A percentile compares a stretch with the other conserved stretches of the same genome.
Evolutionary conservation across 192 early-diverging fungal genomes (phyloP).

Genomic region (Umbelopsis ramanniana): DNA sequence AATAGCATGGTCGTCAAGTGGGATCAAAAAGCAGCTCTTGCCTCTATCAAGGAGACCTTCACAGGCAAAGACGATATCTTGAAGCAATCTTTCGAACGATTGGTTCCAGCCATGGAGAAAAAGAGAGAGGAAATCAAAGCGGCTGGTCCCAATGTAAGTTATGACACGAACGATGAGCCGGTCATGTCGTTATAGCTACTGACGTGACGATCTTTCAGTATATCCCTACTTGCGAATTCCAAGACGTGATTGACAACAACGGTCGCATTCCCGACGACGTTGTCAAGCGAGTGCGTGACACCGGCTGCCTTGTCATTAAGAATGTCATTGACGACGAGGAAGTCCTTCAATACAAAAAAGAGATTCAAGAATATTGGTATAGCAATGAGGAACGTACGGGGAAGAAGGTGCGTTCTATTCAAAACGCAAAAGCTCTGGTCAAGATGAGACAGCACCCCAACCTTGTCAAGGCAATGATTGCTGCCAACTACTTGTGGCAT

Average conservation of each 20-base stretch:
- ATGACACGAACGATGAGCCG: neutral
- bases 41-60: neutral
- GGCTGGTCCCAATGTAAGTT: neutral
- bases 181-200: neutral
- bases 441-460: constrained; percentile 28
- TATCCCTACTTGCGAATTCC: neutral
- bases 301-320: constrained; percentile 31
- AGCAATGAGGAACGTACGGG: constrained; percentile 20
- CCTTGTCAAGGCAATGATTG: constrained; percentile 26
- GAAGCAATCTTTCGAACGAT: neutral
- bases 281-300: constrained; percentile 13
- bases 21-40: constrained; percentile 12
- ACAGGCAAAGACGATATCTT: neutral
- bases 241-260: neutral
- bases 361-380: constrained; percentile 32
- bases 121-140: constrained; percentile 8
- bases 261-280: constrained; percentile 13
- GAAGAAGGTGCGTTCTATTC: constrained; percentile 17
- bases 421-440: constrained; percentile 5
- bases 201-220: neutral
- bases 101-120: neutral
- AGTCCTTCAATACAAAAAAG: constrained; percentile 27
- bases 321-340: constrained; percentile 24
- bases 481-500: constrained; percentile 35
- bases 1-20: neutral